phyloP scores from a whole-genome alignment of 2,329 filamentous ascomycete species.

The Fusarium nygamai region DNA sequence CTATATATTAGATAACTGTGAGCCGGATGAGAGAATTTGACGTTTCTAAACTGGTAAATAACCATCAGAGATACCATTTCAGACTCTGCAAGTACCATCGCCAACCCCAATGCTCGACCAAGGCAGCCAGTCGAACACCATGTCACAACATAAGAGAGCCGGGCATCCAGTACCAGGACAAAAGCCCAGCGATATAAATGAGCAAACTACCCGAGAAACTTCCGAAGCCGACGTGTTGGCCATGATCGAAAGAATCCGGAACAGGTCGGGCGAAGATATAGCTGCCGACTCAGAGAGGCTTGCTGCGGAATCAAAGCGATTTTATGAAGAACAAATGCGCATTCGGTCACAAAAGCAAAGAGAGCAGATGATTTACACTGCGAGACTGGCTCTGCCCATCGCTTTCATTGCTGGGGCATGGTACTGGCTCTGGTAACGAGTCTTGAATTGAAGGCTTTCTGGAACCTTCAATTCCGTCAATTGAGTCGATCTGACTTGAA shows the following conservation, averaged over 20 bases:
- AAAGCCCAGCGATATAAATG: too few species aligned
- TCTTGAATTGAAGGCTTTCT: too few species aligned
- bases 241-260: neutral
- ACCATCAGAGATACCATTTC: neutral
- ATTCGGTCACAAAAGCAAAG: neutral
- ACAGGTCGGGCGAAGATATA: neutral
- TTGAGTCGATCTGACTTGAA: rapidly evolving
- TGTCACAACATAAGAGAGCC: neutral
- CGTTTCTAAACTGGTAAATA: neutral
- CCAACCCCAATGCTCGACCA: too few species aligned
- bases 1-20: too few species aligned
- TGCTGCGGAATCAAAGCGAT: neutral
- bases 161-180: too few species aligned
- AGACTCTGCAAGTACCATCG: too few species aligned
- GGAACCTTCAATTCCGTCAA: neutral
- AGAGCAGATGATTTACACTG: neutral
- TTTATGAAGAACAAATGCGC: neutral
- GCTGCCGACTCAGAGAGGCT: neutral
- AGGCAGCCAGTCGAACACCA: too few species aligned
- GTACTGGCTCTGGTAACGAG: neutral
- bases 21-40: rapidly evolving
- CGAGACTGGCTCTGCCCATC: neutral
- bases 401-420: neutral
- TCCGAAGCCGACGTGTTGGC: neutral
- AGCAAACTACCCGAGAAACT: neutral